Base-by-base conservation (phyloP, 2,329 filamentous ascomycete species). In the Epichloe uncinata region DNA sequence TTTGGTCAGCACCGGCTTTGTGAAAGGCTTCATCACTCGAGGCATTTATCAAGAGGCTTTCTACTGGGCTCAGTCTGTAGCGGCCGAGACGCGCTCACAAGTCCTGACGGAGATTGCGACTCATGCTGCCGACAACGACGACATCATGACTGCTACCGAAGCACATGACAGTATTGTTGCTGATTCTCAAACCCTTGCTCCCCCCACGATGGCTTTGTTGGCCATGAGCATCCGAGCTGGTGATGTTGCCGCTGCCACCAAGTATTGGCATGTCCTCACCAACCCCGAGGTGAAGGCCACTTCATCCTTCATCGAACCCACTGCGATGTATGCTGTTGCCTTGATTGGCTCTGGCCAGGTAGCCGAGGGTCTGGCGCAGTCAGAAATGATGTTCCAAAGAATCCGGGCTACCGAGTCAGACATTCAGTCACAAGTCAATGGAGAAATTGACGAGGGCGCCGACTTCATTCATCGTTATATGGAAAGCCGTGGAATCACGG, bases 241-340 rank as follows among this genome's bases (percentile, higher is more conserved):
- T 52, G 84, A 95, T 65, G 79, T 95, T 52, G 73, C 82, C 22
- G 78, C 80, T 50, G 90, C 90, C 47, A 78, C 84, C 55, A 77
- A 82, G 55, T 91, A 88, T 69, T 96, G 91, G 89, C 77, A 80
- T 48, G 73, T 86, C 50, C 72, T 96, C 49, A 80, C 76, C 55
- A 76, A 72, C 38, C 75, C 81, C 2, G 75, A 81, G 52, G 73
- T 79, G 60, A 71, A 75, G 47, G 75, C 80, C 35, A 76, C 77
- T 12, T 64, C 75, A 49, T 72, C 81, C 34, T 84, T 94, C 65
- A 85, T 95, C 54, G 89, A 95, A 69, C 86, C 89, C 22, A 85
- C 88, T 12, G 80, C 87, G 51, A 95, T 96, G 88, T 95, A 91
- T 61, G 81, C 86, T 13, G 81, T 95, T 51, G 87, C 89, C 45